Conservation (phyloP, 176 grass and related monocot genomes). For the Miscanthus lutarioriparius region DNA sequence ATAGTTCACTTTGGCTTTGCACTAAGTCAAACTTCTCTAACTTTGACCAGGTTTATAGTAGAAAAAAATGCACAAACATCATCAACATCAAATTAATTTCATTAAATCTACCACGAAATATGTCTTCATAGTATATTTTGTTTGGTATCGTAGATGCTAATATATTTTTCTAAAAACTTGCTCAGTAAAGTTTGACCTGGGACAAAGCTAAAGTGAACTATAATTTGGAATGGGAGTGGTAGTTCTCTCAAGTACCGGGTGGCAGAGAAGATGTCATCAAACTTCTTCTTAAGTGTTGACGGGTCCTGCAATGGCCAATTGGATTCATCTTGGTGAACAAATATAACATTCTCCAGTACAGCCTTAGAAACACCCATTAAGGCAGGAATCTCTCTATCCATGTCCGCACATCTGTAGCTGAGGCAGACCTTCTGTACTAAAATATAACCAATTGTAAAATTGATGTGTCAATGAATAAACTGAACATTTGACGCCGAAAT, state of each 20-base stretch:
- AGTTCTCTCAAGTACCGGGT: conserved; percentile 63
- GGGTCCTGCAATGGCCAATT: conserved; percentile 97
- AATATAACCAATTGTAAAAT: conserved; percentile 19
- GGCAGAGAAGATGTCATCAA: conserved; percentile 98
- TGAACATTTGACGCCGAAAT: background rate
- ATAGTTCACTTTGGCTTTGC: no score
- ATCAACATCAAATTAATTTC: background rate
- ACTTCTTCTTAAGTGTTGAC: conserved; percentile 97
- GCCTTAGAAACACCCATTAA: conserved; percentile 98
- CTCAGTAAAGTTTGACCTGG: background rate
- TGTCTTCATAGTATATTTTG: background rate
- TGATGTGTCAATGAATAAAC: conserved; percentile 12
- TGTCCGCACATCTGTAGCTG: conserved; percentile 96
- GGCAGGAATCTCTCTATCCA: conserved; percentile 96
- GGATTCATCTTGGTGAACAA: conserved; percentile 97
- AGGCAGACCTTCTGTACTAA: conserved; percentile 92
- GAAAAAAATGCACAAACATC: background rate
- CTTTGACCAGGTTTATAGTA: no score
- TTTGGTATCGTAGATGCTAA: background rate
- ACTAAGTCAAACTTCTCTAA: no score
- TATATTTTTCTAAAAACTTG: background rate
- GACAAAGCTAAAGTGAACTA: background rate
- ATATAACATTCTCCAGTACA: conserved; percentile 97
- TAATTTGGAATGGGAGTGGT: background rate
- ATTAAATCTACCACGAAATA: background rate